Evolutionary conservation across 208 protist species (phyloP), one percentile per base, ranked within the genome.

Genomic region (Trypanosoma caninum): DNA sequence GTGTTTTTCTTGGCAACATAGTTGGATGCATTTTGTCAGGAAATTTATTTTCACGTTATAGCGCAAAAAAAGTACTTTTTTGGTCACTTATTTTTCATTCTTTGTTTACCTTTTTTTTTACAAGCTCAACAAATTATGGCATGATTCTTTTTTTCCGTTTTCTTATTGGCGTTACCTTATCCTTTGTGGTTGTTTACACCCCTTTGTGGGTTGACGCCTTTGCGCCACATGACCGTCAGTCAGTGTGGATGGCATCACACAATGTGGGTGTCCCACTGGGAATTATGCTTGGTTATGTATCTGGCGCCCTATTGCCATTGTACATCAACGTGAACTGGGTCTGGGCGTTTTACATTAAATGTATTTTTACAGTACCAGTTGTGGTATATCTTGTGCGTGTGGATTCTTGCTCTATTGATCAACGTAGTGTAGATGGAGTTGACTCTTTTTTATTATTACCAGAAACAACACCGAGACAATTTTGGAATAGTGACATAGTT

Each of bases 121-220:
- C 87, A 0, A 50, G 60, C 0, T 65, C 86, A 16, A 77, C 80
- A 16, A 52, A 62, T 33, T 90, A 84, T 54, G 44, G 54, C 28
- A 44, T 80, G 8, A 76, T 76, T 2, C 56, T 97, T 20, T 13
- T 92, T 22, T 82, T 66, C 46, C 84, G 93, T 22, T 93, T 97
- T 65, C 80, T 94, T 34, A 89, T 96, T 51, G 93, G 93, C 2
- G 28, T 94, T 10, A 88, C 84, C 37, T 72, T 96, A n/a, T 82
- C 93, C 13, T 94, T 94, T 52, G 77, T 97, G 14, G 80, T 97
- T 20, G 84, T 97, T 23, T 97, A 96, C 77, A 85, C 86, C 0
- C 90, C 91, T 14, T 79, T 97, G 10, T 97, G 93, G 93, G 87
- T 95, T 10, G 93, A 97, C 70, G 86, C 88, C 41, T 97, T 97